A percentile compares a stretch with the other conserved stretches of the same genome.
Evolutionary conservation across 805 yeast species (phyloP).

Genomic region (Candida sphagnicola): DNA sequence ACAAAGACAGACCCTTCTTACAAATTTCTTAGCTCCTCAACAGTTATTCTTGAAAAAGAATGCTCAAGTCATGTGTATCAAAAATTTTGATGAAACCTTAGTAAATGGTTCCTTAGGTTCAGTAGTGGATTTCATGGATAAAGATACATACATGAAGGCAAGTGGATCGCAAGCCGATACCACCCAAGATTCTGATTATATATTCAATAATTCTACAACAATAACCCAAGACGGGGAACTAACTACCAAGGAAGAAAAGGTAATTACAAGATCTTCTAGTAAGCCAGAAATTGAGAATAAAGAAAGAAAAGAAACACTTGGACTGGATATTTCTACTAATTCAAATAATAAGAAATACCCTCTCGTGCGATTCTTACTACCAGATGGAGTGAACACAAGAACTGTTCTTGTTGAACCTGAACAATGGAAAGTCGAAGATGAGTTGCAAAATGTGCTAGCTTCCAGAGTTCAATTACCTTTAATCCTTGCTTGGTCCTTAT

Average conservation of each 20-base stretch:
- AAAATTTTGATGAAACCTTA: conserved; percentile 65
- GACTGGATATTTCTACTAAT: conserved; percentile 39
- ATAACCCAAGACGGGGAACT: conserved; percentile 2
- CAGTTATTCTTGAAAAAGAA: conserved; percentile 56
- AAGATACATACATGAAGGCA: conserved; percentile 33
- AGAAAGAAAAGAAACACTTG: conserved; percentile 44
- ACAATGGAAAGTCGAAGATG: conserved; percentile 76
- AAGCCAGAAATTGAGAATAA: conserved; percentile 25
- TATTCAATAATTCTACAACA: conserved; percentile 9
- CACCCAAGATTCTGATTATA: conserved; percentile 13
- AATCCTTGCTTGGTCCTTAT: conserved; percentile 93
- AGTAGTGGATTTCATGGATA: conserved; percentile 52
- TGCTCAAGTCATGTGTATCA: conserved; percentile 81
- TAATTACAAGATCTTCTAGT: neutral
- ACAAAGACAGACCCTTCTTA: conserved; percentile 41
- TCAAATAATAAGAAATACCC: conserved; percentile 57
- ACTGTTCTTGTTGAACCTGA: conserved; percentile 82
- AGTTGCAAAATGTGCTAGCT: conserved; percentile 61
- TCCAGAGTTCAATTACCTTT: conserved; percentile 79
- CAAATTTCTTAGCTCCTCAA: conserved; percentile 61
- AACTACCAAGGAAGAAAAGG: neutral
- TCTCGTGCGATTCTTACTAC: conserved; percentile 67
- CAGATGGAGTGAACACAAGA: conserved; percentile 64
- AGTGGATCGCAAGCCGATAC: conserved; percentile 6
- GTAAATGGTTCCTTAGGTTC: conserved; percentile 79